These are phyloP conservation scores for Komagataella pastoris DNA, from an alignment of 805 yeast species.

Conservation along the genomic window DNA sequence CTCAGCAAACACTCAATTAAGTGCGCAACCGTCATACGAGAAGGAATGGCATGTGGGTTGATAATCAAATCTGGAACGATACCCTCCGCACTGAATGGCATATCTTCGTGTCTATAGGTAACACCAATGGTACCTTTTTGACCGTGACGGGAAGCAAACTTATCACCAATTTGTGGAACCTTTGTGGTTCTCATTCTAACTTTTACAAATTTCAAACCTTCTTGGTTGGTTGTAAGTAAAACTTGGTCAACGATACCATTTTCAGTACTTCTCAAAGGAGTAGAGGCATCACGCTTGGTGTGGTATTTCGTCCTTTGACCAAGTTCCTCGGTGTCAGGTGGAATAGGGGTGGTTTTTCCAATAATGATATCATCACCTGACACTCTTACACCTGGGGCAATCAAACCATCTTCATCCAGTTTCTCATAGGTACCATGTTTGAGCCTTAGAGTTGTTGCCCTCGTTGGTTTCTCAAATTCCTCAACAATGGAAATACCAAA, in stretches of 20 bases:
- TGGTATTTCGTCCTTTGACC: constrained; percentile 98
- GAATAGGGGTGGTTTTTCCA: constrained; percentile 97
- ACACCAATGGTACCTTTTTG: constrained; percentile 99
- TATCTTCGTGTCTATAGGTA: constrained; percentile 95
- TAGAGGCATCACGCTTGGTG: constrained; percentile 96
- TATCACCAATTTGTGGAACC: constrained; percentile 98
- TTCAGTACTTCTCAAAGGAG: constrained; percentile 93
- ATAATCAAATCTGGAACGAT: constrained; percentile 94
- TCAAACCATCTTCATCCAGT: constrained; percentile 94
- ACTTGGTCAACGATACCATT: constrained; percentile 98
- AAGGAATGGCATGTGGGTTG: constrained; percentile 99
- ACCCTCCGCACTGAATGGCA: constrained; percentile 96
- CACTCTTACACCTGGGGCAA: constrained; percentile 97
- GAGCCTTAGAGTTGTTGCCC: constrained; percentile 87
- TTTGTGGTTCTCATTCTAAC: constrained; percentile 99
- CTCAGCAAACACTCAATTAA: constrained; percentile 94
- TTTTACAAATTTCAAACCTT: constrained; percentile 93
- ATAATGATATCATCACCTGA: constrained; percentile 98
- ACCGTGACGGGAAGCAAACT: constrained; percentile 98
- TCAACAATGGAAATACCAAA: constrained; percentile 98
- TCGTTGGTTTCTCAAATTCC: constrained; percentile 93
- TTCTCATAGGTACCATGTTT: constrained; percentile 98
- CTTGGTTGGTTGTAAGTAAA: constrained; percentile 91
- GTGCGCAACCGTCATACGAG: constrained; percentile 99
- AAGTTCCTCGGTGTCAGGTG: constrained; percentile 97